phyloP scores from a whole-genome alignment of 2,329 filamentous ascomycete genomes.

The Elsinoe perseae region DNA sequence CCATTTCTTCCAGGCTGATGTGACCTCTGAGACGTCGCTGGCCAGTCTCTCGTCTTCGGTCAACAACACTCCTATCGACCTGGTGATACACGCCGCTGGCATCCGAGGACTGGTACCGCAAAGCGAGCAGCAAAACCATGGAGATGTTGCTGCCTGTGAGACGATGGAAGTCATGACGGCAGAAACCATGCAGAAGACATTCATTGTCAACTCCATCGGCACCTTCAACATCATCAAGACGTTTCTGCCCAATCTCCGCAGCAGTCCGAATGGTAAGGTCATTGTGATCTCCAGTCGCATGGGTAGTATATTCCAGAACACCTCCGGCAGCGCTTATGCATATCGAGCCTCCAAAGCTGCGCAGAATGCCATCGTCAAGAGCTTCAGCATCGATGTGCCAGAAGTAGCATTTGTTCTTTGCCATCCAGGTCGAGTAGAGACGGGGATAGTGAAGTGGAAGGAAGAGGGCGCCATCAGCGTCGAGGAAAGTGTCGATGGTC shows the following conservation, averaged over 20 bases:
- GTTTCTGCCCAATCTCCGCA: constrained; percentile 32
- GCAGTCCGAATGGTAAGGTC: constrained; percentile 27
- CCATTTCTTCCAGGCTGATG: constrained; percentile 23
- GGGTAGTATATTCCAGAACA: constrained; percentile 37
- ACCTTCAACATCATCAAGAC: constrained; percentile 35
- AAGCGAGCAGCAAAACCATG: constrained; percentile 23
- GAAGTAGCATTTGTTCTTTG: constrained; percentile 36
- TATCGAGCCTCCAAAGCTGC: constrained; percentile 43
- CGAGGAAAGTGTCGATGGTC: constrained; percentile 35
- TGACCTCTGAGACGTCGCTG: constrained; percentile 25
- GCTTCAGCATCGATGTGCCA: constrained; percentile 38
- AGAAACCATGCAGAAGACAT: constrained; percentile 33
- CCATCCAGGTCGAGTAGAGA: constrained; percentile 43
- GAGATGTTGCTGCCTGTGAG: constrained; percentile 36
- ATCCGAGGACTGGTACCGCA: constrained; percentile 37
- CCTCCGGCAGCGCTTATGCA: constrained; percentile 37
- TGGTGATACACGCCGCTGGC: constrained; percentile 40
- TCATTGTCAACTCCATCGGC: constrained; percentile 37
- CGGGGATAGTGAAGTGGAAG: constrained; percentile 36
- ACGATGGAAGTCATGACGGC: constrained; percentile 35
- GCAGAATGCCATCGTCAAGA: constrained; percentile 39
- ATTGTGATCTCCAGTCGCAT: constrained; percentile 40
- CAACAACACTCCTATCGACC: constrained; percentile 26
- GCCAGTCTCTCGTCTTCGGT: constrained; percentile 21
- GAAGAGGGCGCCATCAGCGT: constrained; percentile 40